Evolutionary conservation across 208 protist species (phyloP).

Genomic region (Leishmania amazonensis): DNA sequence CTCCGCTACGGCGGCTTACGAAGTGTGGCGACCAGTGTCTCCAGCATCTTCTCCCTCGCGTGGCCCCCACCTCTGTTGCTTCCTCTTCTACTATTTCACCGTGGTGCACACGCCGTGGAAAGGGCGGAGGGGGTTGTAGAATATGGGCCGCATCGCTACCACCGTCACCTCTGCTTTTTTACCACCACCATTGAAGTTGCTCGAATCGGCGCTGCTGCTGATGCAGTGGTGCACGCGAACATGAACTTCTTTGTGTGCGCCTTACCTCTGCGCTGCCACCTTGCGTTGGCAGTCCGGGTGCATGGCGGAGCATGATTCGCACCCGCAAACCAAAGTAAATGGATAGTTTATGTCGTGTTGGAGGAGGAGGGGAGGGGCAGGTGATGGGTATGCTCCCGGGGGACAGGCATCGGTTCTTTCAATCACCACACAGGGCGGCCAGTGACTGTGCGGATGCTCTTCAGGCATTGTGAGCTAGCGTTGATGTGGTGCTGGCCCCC

Average conservation of each 20-base stretch:
- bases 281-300: neutral
- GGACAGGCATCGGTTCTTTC: neutral
- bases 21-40: neutral
- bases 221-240: too few species aligned
- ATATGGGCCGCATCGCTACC: neutral
- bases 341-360: neutral
- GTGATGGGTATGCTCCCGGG: neutral
- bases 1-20: neutral
- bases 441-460: neutral
- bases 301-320: neutral
- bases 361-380: neutral
- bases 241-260: neutral
- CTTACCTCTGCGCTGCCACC: neutral
- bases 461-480: neutral
- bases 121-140: neutral
- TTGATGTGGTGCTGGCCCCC: too few species aligned
- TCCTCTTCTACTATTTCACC: neutral
- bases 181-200: neutral
- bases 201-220: neutral
- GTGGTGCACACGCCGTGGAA: neutral
- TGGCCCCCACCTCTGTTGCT: neutral
- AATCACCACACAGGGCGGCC: neutral
- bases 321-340: neutral
- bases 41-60: neutral
- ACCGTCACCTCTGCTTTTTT: neutral